These are phyloP conservation scores for Pterulicium gracile DNA, from an alignment of 1,284 basidiomycete species.

Conservation along the genomic window DNA sequence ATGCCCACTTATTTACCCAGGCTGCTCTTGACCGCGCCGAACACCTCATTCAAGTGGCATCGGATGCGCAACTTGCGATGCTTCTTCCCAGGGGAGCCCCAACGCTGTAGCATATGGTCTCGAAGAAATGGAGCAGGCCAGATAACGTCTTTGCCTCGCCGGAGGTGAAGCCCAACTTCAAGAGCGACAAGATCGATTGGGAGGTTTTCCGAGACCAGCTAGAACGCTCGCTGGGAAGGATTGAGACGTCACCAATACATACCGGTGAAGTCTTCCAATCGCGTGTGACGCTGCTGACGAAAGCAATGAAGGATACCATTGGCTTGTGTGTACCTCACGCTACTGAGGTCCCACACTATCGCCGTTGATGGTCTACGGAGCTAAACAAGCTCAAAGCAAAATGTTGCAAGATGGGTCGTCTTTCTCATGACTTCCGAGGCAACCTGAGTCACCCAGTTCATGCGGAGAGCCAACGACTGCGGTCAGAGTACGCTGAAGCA, in stretches of 20 bases:
- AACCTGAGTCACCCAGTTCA: conserved; percentile 13
- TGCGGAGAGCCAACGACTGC: conserved; percentile 1
- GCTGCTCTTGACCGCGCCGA: conserved; percentile 12
- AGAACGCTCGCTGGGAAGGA: background rate
- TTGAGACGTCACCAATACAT: conserved; percentile 1
- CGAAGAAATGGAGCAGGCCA: conserved; percentile 16
- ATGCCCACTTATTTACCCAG: conserved; percentile 17
- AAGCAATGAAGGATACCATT: conserved; percentile 2
- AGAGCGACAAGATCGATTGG: conserved; percentile 18
- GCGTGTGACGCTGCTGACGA: conserved; percentile 8
- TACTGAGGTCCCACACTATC: conserved; percentile 13
- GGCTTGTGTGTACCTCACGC: background rate
- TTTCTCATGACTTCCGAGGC: conserved; percentile 9
- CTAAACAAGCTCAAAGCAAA: conserved; percentile 11
- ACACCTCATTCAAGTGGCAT: conserved; percentile 12
- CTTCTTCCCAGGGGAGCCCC: conserved; percentile 16
- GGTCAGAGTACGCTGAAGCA: background rate
- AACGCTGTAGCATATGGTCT: conserved; percentile 13
- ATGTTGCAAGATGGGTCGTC: conserved; percentile 11
- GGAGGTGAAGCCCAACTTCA: background rate
- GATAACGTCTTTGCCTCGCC: conserved; percentile 19
- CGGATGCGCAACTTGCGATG: conserved; percentile 12
- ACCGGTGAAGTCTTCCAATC: conserved; percentile 8
- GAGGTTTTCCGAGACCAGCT: conserved; percentile 12
- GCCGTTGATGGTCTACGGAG: conserved; percentile 18